These are phyloP conservation scores for Neofusicoccum kwambonambiense DNA, from an alignment of 2,329 filamentous ascomycete genomes.

Conservation along the genomic window DNA sequence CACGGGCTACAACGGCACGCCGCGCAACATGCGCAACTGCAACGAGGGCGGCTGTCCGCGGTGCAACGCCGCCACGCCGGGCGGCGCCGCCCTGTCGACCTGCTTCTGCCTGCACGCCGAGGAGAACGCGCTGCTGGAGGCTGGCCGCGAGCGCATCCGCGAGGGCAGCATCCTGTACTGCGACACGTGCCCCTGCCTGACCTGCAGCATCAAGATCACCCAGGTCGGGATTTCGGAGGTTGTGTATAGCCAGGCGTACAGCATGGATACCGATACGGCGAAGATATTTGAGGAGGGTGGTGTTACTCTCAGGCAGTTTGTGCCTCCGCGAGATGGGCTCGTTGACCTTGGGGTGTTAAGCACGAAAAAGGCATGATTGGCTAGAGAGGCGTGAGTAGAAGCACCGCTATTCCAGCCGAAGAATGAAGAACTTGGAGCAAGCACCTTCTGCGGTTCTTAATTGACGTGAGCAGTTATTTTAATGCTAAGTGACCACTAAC, in stretches of 20 bases:
- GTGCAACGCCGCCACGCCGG: conserved; percentile 74
- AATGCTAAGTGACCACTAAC: no score
- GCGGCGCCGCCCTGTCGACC: conserved; percentile 74
- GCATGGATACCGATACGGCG: conserved; percentile 82
- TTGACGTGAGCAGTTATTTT: no score
- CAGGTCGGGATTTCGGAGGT: conserved; percentile 96
- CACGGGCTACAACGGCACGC: conserved; percentile 98
- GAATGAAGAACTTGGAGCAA: no score
- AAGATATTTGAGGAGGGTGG: conserved; percentile 80
- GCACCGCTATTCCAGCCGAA: no score
- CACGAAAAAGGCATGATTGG: background rate
- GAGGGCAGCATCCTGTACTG: conserved; percentile 85
- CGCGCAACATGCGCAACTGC: conserved; percentile 83
- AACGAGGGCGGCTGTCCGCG: conserved; percentile 84
- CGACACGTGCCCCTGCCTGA: conserved; percentile 94
- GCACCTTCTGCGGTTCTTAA: no score
- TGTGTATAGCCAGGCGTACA: conserved; percentile 89
- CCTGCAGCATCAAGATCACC: conserved; percentile 97
- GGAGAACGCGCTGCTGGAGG: conserved; percentile 94
- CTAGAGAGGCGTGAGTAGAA: no score
- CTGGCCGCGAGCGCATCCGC: conserved; percentile 83
- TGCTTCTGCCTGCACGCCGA: conserved; percentile 98
- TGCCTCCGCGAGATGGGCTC: conserved; percentile 11
- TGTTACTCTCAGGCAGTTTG: conserved; percentile 79
- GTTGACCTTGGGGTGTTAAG: conserved; percentile 6